Evolutionary conservation across 2,329 filamentous ascomycete species (phyloP).

Genomic region (Penicillium sp.): DNA sequence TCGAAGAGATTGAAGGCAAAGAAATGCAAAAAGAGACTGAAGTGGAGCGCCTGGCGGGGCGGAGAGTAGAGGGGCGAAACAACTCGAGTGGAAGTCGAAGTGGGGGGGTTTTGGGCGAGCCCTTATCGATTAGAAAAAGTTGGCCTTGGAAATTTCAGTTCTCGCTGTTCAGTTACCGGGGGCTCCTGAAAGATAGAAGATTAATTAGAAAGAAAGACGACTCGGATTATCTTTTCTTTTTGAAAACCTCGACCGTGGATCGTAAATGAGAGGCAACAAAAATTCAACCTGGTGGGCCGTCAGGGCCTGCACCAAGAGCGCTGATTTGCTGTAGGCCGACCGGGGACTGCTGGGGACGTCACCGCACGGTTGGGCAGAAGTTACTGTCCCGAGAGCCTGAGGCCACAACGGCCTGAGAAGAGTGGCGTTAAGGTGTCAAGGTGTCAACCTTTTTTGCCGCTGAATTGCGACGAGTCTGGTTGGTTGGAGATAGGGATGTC

Average conservation of each 20-base stretch:
- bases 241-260: conserved; percentile 3
- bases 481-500: conserved; percentile 6
- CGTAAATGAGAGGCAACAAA: conserved; percentile 22
- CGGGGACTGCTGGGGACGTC: conserved; percentile 32
- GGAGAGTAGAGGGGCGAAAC: conserved; percentile 38
- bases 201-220: not conserved
- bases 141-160: conserved; percentile 6
- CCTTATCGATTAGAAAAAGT: conserved; percentile 49
- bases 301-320: conserved; percentile 1
- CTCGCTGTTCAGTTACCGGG: not conserved
- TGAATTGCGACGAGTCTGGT: conserved; percentile 2
- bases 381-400: conserved; percentile 16
- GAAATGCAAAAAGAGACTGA: conserved; percentile 40
- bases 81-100: conserved; percentile 18
- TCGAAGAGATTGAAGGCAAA: conserved; percentile 38
- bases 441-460: conserved; percentile 16
- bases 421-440: conserved; percentile 7
- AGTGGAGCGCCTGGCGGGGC: conserved; percentile 44
- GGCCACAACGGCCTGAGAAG: not conserved
- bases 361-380: conserved; percentile 26
- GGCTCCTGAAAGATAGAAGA: not conserved
- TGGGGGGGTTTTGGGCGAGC: conserved; percentile 32
- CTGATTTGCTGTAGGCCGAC: conserved; percentile 28
- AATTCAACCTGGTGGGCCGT: conserved; percentile 36
- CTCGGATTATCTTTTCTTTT: not conserved